Base-by-base conservation (phyloP, 2,329 filamentous ascomycete species). In the Dactylonectria macrodidyma region DNA sequence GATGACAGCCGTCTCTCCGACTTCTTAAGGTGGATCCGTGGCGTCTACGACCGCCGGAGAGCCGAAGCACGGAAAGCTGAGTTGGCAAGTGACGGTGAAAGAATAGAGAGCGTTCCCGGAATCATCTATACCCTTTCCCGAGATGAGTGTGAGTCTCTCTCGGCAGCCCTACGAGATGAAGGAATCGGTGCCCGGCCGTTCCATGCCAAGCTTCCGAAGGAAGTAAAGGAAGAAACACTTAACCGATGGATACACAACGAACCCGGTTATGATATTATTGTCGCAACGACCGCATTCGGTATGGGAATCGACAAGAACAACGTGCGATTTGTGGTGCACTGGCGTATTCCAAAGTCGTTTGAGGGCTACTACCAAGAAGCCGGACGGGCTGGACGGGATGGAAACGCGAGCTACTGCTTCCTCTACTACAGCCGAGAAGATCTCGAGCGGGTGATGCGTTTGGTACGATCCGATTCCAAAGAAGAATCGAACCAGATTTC, bases 291-390 rank as follows among this genome's bases (percentile, higher is more conserved):
- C 1, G 95, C 95, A 0, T 98, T 98, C 76, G 95, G 95, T 2
- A 98, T 98, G 95, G 95, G 95, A 30, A 98, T 98, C 71, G 95
- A 98, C 81, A 98, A 98, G 80, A 91, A 96, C 59, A 92, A 97
- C 74, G 95, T 98, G 11, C 92, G 95, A 3, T 98, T 98, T 75
- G 95, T 98, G 1, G 91, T 96, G 2, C 95, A 98, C 81, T 98
- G 95, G 95, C 93, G 94, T 66, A 87, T 97, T 10, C 94, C 95
- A 10, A 97, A 97, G 78, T 96, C 93, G 3, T 97, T 98, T 78
- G 95, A 98, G 79, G 94, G 95, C 1, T 98, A 96, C 78, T 97
- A 98, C 76, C 95, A 98, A 81, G 95, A 98, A 85, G 95, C 94
- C 2, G 95, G 95, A 0, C 92, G 95, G 46, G 95, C 95, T 6